phyloP scores from a whole-genome alignment of 2,329 filamentous ascomycete species.

The Paraphoma sp. region DNA sequence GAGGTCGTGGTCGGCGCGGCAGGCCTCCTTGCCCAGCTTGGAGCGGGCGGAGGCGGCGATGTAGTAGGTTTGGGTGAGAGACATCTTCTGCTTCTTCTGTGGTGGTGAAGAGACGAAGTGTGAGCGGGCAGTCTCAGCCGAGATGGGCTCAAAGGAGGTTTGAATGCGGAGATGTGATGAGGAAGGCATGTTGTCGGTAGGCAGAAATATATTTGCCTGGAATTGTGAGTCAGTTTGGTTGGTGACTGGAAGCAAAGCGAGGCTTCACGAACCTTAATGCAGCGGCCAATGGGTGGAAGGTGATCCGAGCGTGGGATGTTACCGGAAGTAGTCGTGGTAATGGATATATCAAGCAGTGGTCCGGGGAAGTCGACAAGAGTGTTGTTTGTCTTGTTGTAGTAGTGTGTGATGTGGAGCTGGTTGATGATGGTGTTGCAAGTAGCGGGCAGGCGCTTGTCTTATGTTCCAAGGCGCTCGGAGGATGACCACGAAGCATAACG shows the following conservation, averaged over 20 bases:
- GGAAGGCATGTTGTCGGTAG: slow-evolving; percentile 54
- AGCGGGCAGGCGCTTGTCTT: slow-evolving; percentile 38
- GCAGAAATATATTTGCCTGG: slow-evolving; percentile 41
- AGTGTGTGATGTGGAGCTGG: slow-evolving; percentile 4
- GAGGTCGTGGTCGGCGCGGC: slow-evolving; percentile 90
- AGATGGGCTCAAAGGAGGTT: slow-evolving; percentile 54
- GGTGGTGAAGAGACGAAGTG: slow-evolving; percentile 52
- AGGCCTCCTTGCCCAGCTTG: slow-evolving; percentile 94
- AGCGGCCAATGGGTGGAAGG: slow-evolving; percentile 42
- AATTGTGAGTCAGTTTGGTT: slow-evolving; percentile 61
- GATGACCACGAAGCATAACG: slow-evolving; percentile 38
- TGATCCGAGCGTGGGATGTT: slow-evolving; percentile 37
- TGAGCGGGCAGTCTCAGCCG: slow-evolving; percentile 52
- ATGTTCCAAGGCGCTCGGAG: slow-evolving; percentile 36
- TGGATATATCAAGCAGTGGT: slow-evolving; percentile 5
- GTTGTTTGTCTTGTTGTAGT: slow-evolving; percentile 6
- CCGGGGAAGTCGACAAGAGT: slow-evolving; percentile 1
- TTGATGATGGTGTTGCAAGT: slow-evolving; percentile 10
- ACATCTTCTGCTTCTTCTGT: slow-evolving; percentile 82
- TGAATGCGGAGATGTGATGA: slow-evolving; percentile 55
- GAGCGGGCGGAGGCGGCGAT: slow-evolving; percentile 94
- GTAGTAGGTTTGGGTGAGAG: slow-evolving; percentile 97
- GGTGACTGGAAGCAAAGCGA: slow-evolving; percentile 35
- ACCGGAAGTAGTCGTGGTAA: slow-evolving; percentile 12
- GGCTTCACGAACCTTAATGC: slow-evolving; percentile 40